A percentile compares a stretch with the other conserved stretches of the same genome.
Conservation (phyloP, 768 basidiomycete genomes). For the Sutorius australiensis region DNA sequence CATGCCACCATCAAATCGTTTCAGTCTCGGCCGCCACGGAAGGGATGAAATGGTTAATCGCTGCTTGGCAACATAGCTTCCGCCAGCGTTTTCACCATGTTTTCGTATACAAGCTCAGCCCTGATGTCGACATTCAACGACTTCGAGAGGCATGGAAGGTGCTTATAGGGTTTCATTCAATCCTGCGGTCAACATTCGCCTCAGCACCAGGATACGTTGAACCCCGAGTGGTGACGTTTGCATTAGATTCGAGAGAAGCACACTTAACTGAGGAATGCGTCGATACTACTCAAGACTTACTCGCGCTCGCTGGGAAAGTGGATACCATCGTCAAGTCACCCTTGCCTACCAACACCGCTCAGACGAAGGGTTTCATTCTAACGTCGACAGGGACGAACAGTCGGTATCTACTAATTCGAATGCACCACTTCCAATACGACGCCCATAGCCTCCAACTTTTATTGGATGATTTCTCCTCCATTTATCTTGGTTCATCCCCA, state of each 20-base stretch:
- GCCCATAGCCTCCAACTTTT: constrained; percentile 44
- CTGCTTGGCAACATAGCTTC: constrained; percentile 43
- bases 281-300: constrained; percentile 6
- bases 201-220: constrained; percentile 12
- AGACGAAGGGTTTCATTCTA: constrained; percentile 22
- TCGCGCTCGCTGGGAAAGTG: constrained; percentile 20
- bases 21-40: constrained; percentile 22
- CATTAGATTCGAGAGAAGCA: constrained; percentile 4
- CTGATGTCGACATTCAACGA: constrained; percentile 25
- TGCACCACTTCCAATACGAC: constrained; percentile 52
- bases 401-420: constrained; percentile 29
- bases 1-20: constrained; percentile 11
- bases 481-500: constrained; percentile 31
- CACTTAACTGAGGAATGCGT: constrained; percentile 7
- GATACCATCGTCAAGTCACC: constrained; percentile 20
- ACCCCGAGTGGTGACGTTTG: constrained; percentile 26
- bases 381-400: constrained; percentile 1
- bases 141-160: constrained; percentile 37
- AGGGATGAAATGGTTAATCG: constrained; percentile 37
- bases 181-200: constrained; percentile 43
- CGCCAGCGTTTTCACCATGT: constrained; percentile 41
- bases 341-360: constrained; percentile 16
- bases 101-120: constrained; percentile 38
- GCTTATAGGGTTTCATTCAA: constrained; percentile 34
- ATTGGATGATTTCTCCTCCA: constrained; percentile 35